Conservation (phyloP, 257 asterid genomes). For the Penstemon newberryi region DNA sequence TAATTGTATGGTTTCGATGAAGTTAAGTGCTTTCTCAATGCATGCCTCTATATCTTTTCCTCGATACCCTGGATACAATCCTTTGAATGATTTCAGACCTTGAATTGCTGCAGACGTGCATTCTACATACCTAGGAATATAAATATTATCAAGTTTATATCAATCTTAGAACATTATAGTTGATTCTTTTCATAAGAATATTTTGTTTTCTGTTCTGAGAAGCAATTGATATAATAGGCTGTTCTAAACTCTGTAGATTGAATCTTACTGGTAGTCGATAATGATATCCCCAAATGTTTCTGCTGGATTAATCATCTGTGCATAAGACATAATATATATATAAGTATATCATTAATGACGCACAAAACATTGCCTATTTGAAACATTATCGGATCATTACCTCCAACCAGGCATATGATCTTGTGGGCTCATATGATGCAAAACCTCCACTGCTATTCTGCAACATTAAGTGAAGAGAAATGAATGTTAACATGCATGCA, state of each 20-base stretch:
- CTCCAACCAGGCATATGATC: conserved; percentile 81
- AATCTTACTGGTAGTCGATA: conserved; percentile 73
- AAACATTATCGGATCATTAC: conserved; percentile 29
- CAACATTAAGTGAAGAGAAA: background rate
- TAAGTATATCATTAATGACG: background rate
- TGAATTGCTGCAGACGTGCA: conserved; percentile 71
- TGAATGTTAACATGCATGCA: background rate
- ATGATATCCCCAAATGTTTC: conserved; percentile 72
- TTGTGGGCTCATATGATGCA: conserved; percentile 77
- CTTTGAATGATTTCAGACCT: conserved; percentile 40
- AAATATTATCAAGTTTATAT: background rate
- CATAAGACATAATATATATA: background rate
- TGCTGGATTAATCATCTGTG: conserved; percentile 70
- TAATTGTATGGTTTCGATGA: conserved; percentile 54
- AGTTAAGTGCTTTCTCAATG: conserved; percentile 48
- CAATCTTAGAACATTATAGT: background rate
- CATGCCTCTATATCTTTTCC: conserved; percentile 45
- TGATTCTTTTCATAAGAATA: background rate
- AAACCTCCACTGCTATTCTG: conserved; percentile 75
- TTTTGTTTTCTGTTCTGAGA: too few species aligned
- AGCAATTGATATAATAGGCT: background rate
- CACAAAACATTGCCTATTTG: background rate
- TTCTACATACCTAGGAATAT: conserved; percentile 53
- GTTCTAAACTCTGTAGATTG: too few species aligned
- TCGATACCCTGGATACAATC: conserved; percentile 40